Conservation (phyloP, 345 rosid genomes). For the Noccaea caerulescens region DNA sequence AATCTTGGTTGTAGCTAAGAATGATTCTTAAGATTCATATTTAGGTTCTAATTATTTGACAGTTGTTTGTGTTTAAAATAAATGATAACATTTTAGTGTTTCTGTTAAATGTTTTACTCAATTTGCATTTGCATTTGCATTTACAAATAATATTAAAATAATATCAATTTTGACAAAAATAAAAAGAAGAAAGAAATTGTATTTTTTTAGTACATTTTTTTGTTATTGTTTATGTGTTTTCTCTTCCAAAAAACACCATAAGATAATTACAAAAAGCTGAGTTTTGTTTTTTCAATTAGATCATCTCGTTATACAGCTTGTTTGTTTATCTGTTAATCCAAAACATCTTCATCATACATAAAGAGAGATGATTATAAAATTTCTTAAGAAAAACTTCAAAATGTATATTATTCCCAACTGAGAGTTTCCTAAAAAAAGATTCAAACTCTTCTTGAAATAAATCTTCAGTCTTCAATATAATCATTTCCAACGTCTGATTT, state of each 20-base stretch:
- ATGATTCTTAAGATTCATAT: neutral
- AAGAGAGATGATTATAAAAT: slow-evolving; percentile 22
- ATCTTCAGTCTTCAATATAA: neutral
- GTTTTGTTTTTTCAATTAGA: neutral
- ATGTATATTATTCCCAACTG: neutral
- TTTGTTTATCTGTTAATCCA: slow-evolving; percentile 24
- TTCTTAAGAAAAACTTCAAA: neutral
- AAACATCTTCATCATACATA: slow-evolving; percentile 28
- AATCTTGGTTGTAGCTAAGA: neutral
- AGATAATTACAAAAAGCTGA: neutral
- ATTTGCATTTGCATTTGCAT: neutral
- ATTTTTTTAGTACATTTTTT: neutral
- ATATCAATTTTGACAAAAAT: neutral
- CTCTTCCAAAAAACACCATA: neutral
- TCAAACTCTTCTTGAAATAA: slow-evolving; percentile 8
- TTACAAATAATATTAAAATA: neutral
- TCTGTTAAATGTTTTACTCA: neutral
- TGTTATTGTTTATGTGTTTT: neutral
- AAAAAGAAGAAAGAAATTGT: too few species aligned
- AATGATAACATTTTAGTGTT: neutral
- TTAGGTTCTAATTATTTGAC: neutral
- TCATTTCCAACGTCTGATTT: neutral
- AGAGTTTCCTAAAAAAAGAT: slow-evolving; percentile 1
- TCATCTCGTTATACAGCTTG: slow-evolving; percentile 21
- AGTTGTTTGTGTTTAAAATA: neutral